Evolutionary conservation across 2,329 filamentous ascomycete genomes (phyloP).

Genomic region (Epichloe brachyelytri): DNA sequence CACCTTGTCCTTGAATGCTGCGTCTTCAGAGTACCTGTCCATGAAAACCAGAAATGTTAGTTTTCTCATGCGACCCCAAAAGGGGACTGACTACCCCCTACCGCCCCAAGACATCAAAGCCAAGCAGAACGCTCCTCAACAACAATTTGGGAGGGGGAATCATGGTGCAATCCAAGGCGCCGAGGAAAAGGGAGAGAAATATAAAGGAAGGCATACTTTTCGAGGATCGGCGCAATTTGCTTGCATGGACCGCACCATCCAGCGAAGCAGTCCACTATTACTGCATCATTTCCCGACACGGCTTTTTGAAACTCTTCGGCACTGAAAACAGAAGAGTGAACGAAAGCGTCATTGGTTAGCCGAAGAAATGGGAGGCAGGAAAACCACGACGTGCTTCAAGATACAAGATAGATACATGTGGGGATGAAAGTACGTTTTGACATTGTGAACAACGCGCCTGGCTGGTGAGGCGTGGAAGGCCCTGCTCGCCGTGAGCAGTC

Average conservation of each 20-base stretch:
- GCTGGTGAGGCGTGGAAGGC: conserved; percentile 24
- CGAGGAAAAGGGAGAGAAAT: not conserved
- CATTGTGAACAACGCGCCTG: conserved; percentile 33
- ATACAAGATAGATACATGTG: no score
- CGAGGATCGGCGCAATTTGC: conserved; percentile 63
- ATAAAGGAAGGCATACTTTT: conserved; percentile 10
- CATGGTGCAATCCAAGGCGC: no score
- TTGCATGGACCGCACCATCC: conserved; percentile 93
- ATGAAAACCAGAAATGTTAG: not conserved
- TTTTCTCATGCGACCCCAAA: no score
- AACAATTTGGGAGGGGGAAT: no score
- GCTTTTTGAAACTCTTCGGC: conserved; percentile 45
- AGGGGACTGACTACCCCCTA: no score
- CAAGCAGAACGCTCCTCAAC: no score
- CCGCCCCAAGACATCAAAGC: no score
- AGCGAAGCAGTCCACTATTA: conserved; percentile 80
- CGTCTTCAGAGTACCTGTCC: conserved; percentile 15
- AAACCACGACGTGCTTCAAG: no score
- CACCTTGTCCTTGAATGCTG: conserved; percentile 43
- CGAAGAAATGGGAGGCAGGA: no score
- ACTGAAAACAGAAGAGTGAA: conserved; percentile 23
- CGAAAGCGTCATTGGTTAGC: no score
- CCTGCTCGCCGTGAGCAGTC: conserved; percentile 4
- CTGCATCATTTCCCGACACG: conserved; percentile 36
- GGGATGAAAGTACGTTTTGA: conserved; percentile 19